phyloP scores from a whole-genome alignment of 305 asterid species.

The Nicotiana rustica region DNA sequence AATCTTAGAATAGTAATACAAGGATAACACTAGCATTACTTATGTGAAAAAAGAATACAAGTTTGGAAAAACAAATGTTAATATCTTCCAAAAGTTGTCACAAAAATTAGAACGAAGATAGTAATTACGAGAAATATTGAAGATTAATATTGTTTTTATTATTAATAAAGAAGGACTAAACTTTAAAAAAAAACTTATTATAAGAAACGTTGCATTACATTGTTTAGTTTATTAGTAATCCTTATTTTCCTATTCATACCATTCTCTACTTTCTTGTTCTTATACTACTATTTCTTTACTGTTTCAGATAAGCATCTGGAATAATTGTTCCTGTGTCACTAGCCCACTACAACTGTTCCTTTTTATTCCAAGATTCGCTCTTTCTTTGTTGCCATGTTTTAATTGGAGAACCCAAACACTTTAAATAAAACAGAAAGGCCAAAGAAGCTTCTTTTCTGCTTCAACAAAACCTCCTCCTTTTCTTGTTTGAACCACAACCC shows the following conservation, averaged over 20 bases:
- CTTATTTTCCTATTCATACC: neutral
- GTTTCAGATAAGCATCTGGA: constrained; percentile 1
- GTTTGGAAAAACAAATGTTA: too few species aligned
- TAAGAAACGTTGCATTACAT: too few species aligned
- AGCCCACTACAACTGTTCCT: neutral
- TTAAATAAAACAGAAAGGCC: constrained; percentile 53
- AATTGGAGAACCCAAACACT: constrained; percentile 1
- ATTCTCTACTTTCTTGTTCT: neutral
- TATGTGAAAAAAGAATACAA: too few species aligned
- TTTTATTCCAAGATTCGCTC: neutral
- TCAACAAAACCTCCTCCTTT: constrained; percentile 50
- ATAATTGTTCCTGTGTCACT: neutral
- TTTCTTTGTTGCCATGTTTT: neutral
- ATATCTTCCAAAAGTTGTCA: too few species aligned
- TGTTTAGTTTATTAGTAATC: too few species aligned
- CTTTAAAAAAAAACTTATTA: too few species aligned
- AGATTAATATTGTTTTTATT: too few species aligned
- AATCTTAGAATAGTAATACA: too few species aligned
- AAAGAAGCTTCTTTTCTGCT: constrained; percentile 67
- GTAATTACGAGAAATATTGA: too few species aligned
- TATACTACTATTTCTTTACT: neutral
- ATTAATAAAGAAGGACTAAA: too few species aligned
- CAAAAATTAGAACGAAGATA: too few species aligned
- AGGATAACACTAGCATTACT: too few species aligned
- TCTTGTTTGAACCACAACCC: neutral